Conservation (phyloP, 192 early-diverging fungal genomes). For the Endogone sp. region DNA sequence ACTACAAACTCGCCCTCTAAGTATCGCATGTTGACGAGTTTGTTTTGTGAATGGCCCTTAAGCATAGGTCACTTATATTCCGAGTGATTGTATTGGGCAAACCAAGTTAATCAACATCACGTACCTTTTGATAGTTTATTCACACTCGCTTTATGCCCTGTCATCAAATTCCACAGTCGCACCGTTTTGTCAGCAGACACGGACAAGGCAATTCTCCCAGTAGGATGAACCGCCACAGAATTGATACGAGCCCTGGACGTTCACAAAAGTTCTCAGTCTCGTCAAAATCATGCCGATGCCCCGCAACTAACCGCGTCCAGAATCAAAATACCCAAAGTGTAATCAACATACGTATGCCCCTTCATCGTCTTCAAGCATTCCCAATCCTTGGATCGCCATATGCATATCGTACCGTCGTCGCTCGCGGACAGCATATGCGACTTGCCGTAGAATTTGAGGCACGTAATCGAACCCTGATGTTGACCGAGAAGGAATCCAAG, state of each 20-base stretch:
- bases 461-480: conserved; percentile 89
- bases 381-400: conserved; percentile 97
- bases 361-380: conserved; percentile 87
- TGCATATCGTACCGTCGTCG: conserved; percentile 84
- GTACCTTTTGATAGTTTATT: conserved; percentile 41
- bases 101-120: not conserved
- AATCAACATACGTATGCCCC: conserved; percentile 63
- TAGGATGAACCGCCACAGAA: conserved; percentile 89
- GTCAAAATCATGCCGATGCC: not conserved
- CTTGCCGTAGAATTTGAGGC: conserved; percentile 75
- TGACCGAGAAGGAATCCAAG: conserved; percentile 82
- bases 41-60: too few species aligned
- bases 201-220: conserved; percentile 88
- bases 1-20: conserved; percentile 45
- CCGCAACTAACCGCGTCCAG: not conserved
- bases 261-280: not conserved
- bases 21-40: too few species aligned
- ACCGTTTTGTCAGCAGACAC: conserved; percentile 71
- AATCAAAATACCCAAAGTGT: not conserved
- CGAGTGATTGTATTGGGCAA: too few species aligned
- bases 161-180: conserved; percentile 75
- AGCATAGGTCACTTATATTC: too few species aligned
- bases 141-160: conserved; percentile 63
- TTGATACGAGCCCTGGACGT: conserved; percentile 62
- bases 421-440: conserved; percentile 85